Evolutionary conservation across 2,329 filamentous ascomycete species (phyloP).

Genomic region (Byssoonygena ceratinophila): DNA sequence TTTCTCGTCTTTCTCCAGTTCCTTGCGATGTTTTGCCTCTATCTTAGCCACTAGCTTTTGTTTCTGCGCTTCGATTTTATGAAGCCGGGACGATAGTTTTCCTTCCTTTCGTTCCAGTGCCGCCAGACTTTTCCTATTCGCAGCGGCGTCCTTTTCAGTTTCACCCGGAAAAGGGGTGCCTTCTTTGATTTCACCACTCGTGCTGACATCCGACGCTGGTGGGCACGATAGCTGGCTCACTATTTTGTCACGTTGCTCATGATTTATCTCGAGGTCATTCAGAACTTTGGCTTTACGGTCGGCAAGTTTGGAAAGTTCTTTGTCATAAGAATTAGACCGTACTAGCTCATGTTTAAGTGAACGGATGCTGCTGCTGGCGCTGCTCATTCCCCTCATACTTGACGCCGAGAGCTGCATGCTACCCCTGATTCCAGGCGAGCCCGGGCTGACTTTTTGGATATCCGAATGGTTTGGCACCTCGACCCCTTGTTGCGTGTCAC

Average conservation of each 20-base stretch:
- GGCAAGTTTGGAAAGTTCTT: conserved; percentile 11
- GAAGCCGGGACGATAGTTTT: conserved; percentile 31
- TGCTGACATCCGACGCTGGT: not conserved
- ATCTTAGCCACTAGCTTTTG: conserved; percentile 34
- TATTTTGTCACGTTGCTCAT: conserved; percentile 2
- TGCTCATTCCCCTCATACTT: not conserved
- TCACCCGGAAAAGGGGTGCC: not conserved
- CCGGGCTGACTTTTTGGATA: not conserved
- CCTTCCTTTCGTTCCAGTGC: conserved; percentile 26
- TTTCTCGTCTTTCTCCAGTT: conserved; percentile 37
- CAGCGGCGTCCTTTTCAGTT: conserved; percentile 23
- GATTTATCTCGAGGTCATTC: conserved; percentile 9
- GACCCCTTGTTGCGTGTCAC: not conserved
- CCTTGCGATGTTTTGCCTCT: conserved; percentile 29
- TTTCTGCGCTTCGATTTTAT: conserved; percentile 35
- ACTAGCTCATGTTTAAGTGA: not conserved
- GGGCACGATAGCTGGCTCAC: not conserved
- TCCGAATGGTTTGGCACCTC: not conserved
- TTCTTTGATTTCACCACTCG: conserved; percentile 3
- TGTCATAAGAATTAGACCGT: conserved; percentile 1
- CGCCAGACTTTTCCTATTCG: conserved; percentile 22
- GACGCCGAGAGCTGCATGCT: not conserved
- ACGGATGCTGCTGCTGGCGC: conserved; percentile 3
- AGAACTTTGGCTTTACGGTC: conserved; percentile 9
- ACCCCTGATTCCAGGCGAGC: not conserved